These are phyloP conservation scores for Neonectria neomacrospora DNA, from an alignment of 2,329 filamentous ascomycete genomes.

Conservation along the genomic window DNA sequence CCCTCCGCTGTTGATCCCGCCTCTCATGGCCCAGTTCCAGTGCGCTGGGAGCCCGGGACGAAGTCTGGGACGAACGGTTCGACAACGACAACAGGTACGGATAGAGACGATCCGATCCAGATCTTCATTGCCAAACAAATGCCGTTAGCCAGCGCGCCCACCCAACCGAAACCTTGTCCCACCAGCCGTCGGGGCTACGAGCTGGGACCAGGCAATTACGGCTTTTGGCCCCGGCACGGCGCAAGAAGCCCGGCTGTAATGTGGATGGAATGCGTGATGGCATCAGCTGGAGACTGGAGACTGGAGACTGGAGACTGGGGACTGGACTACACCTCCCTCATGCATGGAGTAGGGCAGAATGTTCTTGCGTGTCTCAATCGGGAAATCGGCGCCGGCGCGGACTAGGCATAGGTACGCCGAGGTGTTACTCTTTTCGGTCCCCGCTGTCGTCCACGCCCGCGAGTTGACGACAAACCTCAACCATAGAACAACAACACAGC, in stretches of 20 bases:
- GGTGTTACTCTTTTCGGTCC: constrained; percentile 21
- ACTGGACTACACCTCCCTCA: background rate
- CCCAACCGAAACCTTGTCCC: constrained; percentile 10
- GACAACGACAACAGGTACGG: background rate
- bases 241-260: constrained; percentile 7
- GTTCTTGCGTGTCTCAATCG: constrained; percentile 18
- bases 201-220: constrained; percentile 21
- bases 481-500: constrained; percentile 3
- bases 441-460: constrained; percentile 6
- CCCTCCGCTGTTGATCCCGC: background rate
- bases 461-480: background rate
- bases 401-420: constrained; percentile 33
- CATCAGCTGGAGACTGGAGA: background rate
- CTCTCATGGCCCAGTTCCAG: background rate
- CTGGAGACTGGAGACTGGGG: background rate
- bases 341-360: constrained; percentile 9
- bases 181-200: constrained; percentile 4
- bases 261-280: background rate
- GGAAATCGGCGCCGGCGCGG: constrained; percentile 33
- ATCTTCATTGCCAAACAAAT: constrained; percentile 17
- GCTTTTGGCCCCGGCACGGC: constrained; percentile 16
- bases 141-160: constrained; percentile 5
- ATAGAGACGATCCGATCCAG: constrained; percentile 17
- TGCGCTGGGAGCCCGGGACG: background rate
- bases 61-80: constrained; percentile 9